These are phyloP conservation scores for Ensete ventricosum DNA, from an alignment of 176 grass and related monocot species.

Conservation along the genomic window DNA sequence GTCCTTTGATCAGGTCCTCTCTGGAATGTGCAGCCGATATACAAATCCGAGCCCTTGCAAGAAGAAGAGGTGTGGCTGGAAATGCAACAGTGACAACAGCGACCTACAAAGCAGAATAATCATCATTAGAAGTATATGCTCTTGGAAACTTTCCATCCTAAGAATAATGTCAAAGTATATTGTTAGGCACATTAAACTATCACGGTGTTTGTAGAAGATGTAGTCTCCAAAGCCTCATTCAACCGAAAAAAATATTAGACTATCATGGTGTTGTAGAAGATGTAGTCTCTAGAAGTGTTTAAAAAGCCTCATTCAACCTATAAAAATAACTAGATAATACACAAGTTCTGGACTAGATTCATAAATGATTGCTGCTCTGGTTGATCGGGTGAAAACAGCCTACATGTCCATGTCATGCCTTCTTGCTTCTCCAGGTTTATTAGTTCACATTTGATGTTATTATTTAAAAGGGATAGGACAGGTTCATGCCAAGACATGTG, in stretches of 20 bases:
- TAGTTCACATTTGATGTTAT: not conserved
- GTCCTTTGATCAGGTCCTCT: constrained; percentile 59
- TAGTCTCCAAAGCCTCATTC: not conserved
- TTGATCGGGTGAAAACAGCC: too few relatives aligned
- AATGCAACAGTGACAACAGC: constrained; percentile 74
- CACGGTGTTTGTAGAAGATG: too few relatives aligned
- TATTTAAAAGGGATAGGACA: not conserved
- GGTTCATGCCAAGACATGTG: not conserved
- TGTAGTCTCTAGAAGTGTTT: not conserved
- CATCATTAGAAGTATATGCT: not conserved
- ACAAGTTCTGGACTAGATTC: too few relatives aligned
- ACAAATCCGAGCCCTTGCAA: constrained; percentile 71
- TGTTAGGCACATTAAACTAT: not conserved
- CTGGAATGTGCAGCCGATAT: constrained; percentile 80
- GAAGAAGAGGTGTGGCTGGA: constrained; percentile 67
- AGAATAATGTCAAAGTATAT: not conserved
- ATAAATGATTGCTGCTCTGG: too few relatives aligned
- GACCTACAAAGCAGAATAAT: constrained; percentile 31
- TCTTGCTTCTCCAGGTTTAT: not conserved
- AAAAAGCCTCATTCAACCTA: not conserved
- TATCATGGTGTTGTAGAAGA: too few relatives aligned
- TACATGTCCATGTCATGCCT: not conserved
- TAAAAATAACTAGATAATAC: not conserved
- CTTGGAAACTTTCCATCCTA: not conserved
- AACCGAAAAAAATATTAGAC: not conserved